Conservation (phyloP, 495 filamentous ascomycete genomes). For the Delitschia confertaspora region DNA sequence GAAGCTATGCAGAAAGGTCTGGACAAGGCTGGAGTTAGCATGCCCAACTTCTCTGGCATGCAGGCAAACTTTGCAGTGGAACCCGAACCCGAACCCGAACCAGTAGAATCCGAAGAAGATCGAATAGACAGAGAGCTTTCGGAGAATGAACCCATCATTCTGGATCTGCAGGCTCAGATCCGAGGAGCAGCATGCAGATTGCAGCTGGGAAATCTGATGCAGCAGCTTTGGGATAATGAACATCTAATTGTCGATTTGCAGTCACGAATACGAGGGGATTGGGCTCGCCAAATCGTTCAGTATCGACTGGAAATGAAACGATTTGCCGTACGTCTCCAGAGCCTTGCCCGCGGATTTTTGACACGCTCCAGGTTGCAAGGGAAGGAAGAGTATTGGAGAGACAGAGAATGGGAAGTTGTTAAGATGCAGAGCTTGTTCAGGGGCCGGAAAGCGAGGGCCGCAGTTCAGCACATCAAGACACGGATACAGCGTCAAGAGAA, state of each 20-base stretch:
- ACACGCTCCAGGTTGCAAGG: conserved; percentile 53
- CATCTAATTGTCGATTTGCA: conserved; percentile 70
- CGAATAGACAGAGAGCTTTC: conserved; percentile 74
- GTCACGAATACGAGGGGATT: conserved; percentile 70
- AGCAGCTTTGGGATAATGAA: conserved; percentile 83
- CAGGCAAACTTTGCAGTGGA: conserved; percentile 85
- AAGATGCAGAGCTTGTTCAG: conserved; percentile 77
- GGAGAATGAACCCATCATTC: conserved; percentile 60
- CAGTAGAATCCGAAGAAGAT: conserved; percentile 81
- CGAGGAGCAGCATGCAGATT: conserved; percentile 71
- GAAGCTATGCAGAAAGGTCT: conserved; percentile 94
- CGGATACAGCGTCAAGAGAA: conserved; percentile 50
- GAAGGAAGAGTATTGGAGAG: conserved; percentile 59
- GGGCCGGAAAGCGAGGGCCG: conserved; percentile 61
- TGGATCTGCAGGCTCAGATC: conserved; percentile 81
- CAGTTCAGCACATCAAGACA: conserved; percentile 55
- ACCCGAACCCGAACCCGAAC: conserved; percentile 54
- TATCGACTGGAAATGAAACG: conserved; percentile 70
- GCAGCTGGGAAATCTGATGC: conserved; percentile 73
- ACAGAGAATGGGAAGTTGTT: conserved; percentile 61
- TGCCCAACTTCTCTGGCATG: conserved; percentile 98
- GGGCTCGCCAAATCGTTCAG: conserved; percentile 63
- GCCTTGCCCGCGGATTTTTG: conserved; percentile 68
- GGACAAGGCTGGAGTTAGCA: conserved; percentile 85
- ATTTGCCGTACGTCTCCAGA: conserved; percentile 71